These are phyloP conservation scores for Solanum arcanum DNA, from an alignment of 257 asterid genomes.

Conservation along the genomic window DNA sequence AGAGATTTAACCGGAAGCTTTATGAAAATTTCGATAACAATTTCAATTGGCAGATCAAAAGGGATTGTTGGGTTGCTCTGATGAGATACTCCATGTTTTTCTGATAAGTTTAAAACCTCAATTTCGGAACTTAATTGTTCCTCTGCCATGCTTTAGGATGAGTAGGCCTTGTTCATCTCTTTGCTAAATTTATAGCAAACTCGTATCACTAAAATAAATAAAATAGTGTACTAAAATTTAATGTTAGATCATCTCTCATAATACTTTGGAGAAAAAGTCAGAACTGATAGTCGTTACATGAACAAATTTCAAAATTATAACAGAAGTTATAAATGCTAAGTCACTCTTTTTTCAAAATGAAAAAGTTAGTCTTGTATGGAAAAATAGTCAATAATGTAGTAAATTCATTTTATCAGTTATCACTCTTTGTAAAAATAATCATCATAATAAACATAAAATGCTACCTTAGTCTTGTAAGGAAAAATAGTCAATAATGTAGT, in stretches of 20 bases:
- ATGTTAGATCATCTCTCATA: neutral
- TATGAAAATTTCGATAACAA: too few relatives aligned
- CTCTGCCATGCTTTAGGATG: neutral
- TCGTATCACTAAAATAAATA: neutral
- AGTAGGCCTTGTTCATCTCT: neutral
- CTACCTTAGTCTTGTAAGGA: too few relatives aligned
- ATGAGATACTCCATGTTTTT: neutral
- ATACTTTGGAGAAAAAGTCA: neutral
- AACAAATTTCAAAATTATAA: neutral
- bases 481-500: too few relatives aligned
- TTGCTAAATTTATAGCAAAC: neutral
- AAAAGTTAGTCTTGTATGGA: neutral
- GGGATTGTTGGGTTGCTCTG: neutral
- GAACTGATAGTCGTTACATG: too few relatives aligned
- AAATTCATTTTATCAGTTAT: too few relatives aligned
- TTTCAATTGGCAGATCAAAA: neutral
- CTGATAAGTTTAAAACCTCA: neutral
- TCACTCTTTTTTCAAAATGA: neutral
- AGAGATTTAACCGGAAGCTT: neutral
- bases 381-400: neutral
- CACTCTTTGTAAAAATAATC: too few relatives aligned
- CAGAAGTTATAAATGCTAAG: neutral
- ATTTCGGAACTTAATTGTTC: neutral
- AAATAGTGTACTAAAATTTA: neutral
- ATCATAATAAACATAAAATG: too few relatives aligned